phyloP scores from a whole-genome alignment of 1,284 basidiomycete species.

The Omphalotus olearius region DNA sequence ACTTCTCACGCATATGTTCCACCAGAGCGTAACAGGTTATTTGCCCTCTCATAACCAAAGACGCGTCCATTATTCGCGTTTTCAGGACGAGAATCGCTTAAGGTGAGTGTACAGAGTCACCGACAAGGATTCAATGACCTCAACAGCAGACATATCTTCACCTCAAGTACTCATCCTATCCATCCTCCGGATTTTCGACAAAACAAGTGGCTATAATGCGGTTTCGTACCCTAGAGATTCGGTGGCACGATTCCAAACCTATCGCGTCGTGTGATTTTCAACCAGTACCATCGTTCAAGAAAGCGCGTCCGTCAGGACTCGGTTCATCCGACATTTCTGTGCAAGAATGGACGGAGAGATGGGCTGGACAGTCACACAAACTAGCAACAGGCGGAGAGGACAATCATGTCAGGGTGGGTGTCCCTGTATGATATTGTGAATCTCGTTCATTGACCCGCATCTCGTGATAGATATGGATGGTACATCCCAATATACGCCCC shows the following conservation, averaged over 20 bases:
- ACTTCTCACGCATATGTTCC: no score
- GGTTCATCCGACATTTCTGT: slow-evolving; percentile 22
- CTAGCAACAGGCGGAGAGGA: slow-evolving; percentile 96
- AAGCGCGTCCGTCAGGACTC: slow-evolving; percentile 53
- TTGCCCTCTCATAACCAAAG: neutral
- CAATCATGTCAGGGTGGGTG: slow-evolving; percentile 89
- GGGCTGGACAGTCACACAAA: slow-evolving; percentile 70
- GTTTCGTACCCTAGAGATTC: slow-evolving; percentile 81
- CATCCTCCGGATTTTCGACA: no score
- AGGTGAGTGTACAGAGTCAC: neutral
- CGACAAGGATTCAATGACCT: neutral
- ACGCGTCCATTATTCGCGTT: slow-evolving; percentile 13
- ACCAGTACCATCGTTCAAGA: slow-evolving; percentile 62
- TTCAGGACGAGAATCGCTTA: neutral
- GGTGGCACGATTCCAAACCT: slow-evolving; percentile 94
- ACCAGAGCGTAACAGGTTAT: no score
- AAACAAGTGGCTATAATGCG: slow-evolving; percentile 46
- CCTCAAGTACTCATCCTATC: neutral
- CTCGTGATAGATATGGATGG: slow-evolving; percentile 79
- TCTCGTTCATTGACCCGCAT: slow-evolving; percentile 7
- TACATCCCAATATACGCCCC: slow-evolving; percentile 84
- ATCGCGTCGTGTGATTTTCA: slow-evolving; percentile 96
- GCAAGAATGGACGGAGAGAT: slow-evolving; percentile 22
- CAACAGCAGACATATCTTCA: neutral
- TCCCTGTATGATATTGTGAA: slow-evolving; percentile 11